Conservation (phyloP, 2,329 filamentous ascomycete species). For the Blastomyces silverae region DNA sequence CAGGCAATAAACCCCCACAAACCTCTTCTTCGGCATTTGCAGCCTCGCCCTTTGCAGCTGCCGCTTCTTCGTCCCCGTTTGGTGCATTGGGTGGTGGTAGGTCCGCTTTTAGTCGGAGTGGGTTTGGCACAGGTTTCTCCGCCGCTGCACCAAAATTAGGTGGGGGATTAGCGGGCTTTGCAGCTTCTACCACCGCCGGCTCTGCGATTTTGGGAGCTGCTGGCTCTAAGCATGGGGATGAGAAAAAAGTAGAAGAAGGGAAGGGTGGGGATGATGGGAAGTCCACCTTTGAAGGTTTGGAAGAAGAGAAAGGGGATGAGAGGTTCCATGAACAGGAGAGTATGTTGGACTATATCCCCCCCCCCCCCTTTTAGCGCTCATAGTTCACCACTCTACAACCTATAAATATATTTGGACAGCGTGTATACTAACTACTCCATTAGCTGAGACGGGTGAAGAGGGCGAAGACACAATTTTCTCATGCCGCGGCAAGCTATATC, state of each 20-base stretch:
- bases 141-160: conserved; percentile 39
- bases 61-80: conserved; percentile 34
- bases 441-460: conserved; percentile 82
- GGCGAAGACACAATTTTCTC: conserved; percentile 68
- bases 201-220: conserved; percentile 51
- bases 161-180: conserved; percentile 60
- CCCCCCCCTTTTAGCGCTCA: neutral
- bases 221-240: conserved; percentile 49
- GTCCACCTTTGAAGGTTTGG: conserved; percentile 45
- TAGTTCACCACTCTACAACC: neutral
- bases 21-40: conserved; percentile 18
- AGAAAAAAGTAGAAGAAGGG: conserved; percentile 42
- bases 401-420: neutral
- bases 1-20: conserved; percentile 25
- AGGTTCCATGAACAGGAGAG: conserved; percentile 55
- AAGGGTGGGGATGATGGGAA: conserved; percentile 43
- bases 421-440: conserved; percentile 22
- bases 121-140: conserved; percentile 45
- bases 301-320: conserved; percentile 44
- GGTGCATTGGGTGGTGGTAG: conserved; percentile 30
- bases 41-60: conserved; percentile 27
- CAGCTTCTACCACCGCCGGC: conserved; percentile 52
- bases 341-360: conserved; percentile 39
- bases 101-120: conserved; percentile 30
- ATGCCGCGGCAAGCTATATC: conserved; percentile 77